phyloP scores from a whole-genome alignment of 2,329 filamentous ascomycete genomes.

The Nemania diffusa region DNA sequence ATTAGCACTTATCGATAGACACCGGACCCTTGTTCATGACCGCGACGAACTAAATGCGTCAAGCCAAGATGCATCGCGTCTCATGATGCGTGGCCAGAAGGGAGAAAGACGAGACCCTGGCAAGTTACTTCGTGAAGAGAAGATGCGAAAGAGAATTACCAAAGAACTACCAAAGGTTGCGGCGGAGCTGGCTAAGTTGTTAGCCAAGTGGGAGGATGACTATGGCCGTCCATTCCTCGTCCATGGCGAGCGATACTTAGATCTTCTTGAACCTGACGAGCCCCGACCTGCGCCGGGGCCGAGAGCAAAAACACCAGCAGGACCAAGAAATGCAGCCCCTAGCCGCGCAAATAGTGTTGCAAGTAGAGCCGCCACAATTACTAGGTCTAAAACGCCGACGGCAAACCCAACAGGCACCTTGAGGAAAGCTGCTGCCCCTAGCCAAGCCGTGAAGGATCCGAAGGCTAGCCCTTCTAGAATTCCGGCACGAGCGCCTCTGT shows the following conservation, averaged over 20 bases:
- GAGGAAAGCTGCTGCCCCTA: constrained; percentile 49
- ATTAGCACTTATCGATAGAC: constrained; percentile 82
- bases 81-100: constrained; percentile 91
- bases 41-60: constrained; percentile 88
- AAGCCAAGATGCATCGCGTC: constrained; percentile 91
- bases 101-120: constrained; percentile 95
- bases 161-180: constrained; percentile 96
- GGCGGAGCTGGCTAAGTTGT: constrained; percentile 80
- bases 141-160: constrained; percentile 96
- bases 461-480: constrained; percentile 73
- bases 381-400: constrained; percentile 66
- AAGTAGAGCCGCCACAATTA: constrained; percentile 51
- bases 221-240: constrained; percentile 94
- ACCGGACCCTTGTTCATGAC: constrained; percentile 84
- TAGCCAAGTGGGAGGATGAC: constrained; percentile 92
- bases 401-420: constrained; percentile 50
- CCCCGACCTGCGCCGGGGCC: constrained; percentile 68
- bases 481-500: constrained; percentile 75
- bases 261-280: constrained; percentile 77
- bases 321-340: constrained; percentile 52
- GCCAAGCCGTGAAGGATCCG: constrained; percentile 45
- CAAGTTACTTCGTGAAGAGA: constrained; percentile 93
- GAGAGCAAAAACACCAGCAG: constrained; percentile 80
- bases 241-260: constrained; percentile 89
- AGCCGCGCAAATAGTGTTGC: constrained; percentile 53